These are phyloP conservation scores for Senecio squalidus DNA, from an alignment of 140 eudicot genomes.

Conservation along the genomic window DNA sequence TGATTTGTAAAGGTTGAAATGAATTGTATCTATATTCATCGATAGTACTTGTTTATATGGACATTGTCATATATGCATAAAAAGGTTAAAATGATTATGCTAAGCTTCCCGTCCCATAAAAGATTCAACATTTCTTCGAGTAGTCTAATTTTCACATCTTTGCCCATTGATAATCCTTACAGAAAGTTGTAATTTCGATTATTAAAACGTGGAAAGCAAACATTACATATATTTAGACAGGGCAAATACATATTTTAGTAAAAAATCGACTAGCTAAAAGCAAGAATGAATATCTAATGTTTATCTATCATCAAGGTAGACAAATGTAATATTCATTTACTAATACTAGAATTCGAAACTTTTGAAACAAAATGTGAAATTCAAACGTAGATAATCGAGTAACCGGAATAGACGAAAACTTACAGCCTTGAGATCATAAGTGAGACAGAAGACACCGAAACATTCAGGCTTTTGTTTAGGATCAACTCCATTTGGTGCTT, in stretches of 20 bases:
- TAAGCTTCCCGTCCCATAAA: not conserved
- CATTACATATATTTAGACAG: not conserved
- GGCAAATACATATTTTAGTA: not conserved
- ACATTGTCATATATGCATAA: not conserved
- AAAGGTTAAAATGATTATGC: not conserved
- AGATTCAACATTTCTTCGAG: not conserved
- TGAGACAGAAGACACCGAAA: slow-evolving; percentile 88
- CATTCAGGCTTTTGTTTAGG: slow-evolving; percentile 56
- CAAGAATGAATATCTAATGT: not conserved
- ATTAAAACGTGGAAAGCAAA: not conserved
- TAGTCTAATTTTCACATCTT: not conserved
- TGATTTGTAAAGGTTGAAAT: too few relatives aligned
- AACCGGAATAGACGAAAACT: slow-evolving; percentile 21
- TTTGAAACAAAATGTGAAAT: not conserved
- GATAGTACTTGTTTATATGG: too few relatives aligned
- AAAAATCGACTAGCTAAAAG: too few relatives aligned
- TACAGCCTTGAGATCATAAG: slow-evolving; percentile 97
- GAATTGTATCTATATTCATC: too few relatives aligned
- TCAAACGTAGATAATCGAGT: not conserved
- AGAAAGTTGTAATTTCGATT: not conserved
- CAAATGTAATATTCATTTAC: too few relatives aligned
- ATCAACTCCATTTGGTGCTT: slow-evolving; percentile 50
- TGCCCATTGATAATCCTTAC: not conserved
- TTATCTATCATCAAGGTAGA: not conserved
- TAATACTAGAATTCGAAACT: too few relatives aligned